These are phyloP conservation scores for Neophaeococcomyces aloes DNA, from an alignment of 2,329 filamentous ascomycete species.

Conservation along the genomic window DNA sequence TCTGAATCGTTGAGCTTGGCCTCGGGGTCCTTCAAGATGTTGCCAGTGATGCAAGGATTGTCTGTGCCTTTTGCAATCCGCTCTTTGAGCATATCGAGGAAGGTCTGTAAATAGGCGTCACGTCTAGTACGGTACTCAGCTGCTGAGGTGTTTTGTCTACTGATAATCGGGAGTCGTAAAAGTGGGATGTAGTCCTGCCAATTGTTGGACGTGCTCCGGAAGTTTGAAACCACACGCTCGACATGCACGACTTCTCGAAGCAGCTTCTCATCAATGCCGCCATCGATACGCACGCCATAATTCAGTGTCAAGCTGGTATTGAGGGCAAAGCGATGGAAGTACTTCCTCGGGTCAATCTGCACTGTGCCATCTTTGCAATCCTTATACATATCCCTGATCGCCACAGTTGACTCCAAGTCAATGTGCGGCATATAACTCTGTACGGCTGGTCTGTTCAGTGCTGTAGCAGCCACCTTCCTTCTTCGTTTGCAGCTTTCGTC, in stretches of 20 bases:
- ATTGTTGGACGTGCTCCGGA: constrained; percentile 70
- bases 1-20: constrained; percentile 62
- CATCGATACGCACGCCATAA: constrained; percentile 66
- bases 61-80: constrained; percentile 53
- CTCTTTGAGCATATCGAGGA: constrained; percentile 51
- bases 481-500: constrained; percentile 68
- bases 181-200: constrained; percentile 78
- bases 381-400: constrained; percentile 59
- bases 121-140: constrained; percentile 56
- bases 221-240: constrained; percentile 64
- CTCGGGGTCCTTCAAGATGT: constrained; percentile 60
- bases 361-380: constrained; percentile 51
- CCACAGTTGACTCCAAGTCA: constrained; percentile 62
- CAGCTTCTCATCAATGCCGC: constrained; percentile 55
- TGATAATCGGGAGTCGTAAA: constrained; percentile 52
- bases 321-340: constrained; percentile 65
- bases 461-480: constrained; percentile 67
- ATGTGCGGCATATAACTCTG: constrained; percentile 75
- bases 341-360: constrained; percentile 60
- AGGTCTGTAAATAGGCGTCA: constrained; percentile 52
- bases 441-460: constrained; percentile 63
- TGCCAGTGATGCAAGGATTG: constrained; percentile 58
- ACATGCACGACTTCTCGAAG: constrained; percentile 65
- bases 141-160: constrained; percentile 49
- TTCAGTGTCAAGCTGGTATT: constrained; percentile 70